Conservation (phyloP, 257 asterid genomes). For the Buddleja alternifolia region DNA sequence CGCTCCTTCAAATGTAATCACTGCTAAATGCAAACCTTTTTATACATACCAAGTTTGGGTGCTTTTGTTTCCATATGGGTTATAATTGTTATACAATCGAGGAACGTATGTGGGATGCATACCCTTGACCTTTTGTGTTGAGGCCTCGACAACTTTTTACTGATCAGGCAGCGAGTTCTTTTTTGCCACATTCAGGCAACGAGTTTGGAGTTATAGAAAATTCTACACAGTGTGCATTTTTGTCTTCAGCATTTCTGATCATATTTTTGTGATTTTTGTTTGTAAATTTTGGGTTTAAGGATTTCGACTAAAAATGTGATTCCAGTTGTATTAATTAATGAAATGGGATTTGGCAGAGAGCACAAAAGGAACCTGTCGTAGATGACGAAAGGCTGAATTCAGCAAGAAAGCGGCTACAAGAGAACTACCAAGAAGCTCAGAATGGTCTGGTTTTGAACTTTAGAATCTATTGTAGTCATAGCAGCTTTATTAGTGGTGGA, state of each 20-base stretch:
- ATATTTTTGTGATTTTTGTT: not conserved
- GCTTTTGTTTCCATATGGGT: not conserved
- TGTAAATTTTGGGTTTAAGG: not conserved
- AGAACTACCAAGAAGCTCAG: slow-evolving; percentile 95
- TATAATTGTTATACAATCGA: not conserved
- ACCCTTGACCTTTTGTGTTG: not conserved
- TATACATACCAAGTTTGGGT: no score
- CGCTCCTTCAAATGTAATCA: slow-evolving; percentile 68
- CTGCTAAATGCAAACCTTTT: slow-evolving; percentile 30
- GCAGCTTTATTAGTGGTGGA: not conserved
- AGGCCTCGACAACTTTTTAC: not conserved
- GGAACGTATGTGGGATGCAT: not conserved
- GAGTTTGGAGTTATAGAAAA: not conserved
- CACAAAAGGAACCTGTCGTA: slow-evolving; percentile 51
- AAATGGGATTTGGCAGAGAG: slow-evolving; percentile 65
- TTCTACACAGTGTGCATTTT: not conserved
- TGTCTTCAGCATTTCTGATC: not conserved
- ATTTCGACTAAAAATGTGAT: slow-evolving; percentile 8
- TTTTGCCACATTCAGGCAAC: no score
- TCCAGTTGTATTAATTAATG: slow-evolving; percentile 12
- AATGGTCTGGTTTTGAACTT: slow-evolving; percentile 67
- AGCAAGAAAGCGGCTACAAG: slow-evolving; percentile 93
- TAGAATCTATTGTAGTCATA: slow-evolving; percentile 25
- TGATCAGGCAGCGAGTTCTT: not conserved
- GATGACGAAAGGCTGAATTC: slow-evolving; percentile 83